A percentile compares a stretch with the other conserved stretches of the same genome.
Evolutionary conservation across 2,329 filamentous ascomycete species (phyloP).

Genomic region (Chaetoscypha palmicola): DNA sequence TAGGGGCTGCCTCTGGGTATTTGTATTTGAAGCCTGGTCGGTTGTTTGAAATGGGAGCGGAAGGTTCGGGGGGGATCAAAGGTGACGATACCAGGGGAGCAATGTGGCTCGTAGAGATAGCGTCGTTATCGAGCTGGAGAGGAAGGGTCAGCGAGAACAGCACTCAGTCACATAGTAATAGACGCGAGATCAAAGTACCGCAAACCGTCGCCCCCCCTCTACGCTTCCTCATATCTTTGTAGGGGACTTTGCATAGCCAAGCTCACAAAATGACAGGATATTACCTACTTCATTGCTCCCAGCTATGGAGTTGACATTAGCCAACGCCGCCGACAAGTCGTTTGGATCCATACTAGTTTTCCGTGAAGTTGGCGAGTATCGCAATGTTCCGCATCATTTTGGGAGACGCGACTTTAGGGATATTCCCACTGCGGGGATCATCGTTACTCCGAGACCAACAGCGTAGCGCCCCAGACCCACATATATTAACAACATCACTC

Average conservation of each 20-base stretch:
- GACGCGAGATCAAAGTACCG: not conserved
- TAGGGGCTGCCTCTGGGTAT: constrained; percentile 28
- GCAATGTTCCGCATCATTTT: not conserved
- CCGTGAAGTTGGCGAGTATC: not conserved
- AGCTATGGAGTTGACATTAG: not conserved
- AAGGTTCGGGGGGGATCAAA: constrained; percentile 1
- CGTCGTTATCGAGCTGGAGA: not conserved
- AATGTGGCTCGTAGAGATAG: not conserved
- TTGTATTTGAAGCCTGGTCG: constrained; percentile 28
- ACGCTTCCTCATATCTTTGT: not conserved
- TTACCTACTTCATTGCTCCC: not conserved
- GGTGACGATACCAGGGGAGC: not conserved
- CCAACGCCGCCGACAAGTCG: not conserved
- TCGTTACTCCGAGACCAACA: constrained; percentile 29
- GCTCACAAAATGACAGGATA: not conserved
- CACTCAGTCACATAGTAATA: not conserved
- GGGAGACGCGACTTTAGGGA: not conserved
- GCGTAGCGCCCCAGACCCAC: constrained; percentile 51
- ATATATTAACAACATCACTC: no score
- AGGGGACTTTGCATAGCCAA: not conserved
- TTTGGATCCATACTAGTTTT: not conserved
- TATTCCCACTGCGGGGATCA: not conserved
- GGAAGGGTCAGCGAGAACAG: not conserved
- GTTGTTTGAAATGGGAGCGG: constrained; percentile 16
- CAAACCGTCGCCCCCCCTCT: no score